Evolutionary conservation across 331 rosid species (phyloP), one percentile per base, ranked within the genome.

Genomic region (Quercus lobata): DNA sequence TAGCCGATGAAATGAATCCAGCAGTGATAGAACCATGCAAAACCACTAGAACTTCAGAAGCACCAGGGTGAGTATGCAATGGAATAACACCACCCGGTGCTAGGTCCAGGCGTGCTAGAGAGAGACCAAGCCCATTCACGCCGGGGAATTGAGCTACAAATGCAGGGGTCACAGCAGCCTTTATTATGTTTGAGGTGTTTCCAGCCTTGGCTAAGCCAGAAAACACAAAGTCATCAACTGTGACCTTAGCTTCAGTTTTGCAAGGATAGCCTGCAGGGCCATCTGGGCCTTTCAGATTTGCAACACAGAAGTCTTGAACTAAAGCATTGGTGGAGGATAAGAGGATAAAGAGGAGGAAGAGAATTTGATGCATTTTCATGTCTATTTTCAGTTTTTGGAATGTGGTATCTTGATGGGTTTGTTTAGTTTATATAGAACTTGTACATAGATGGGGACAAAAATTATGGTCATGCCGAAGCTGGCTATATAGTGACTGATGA

Each of bases 51-150:
- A 91, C 75, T 69, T 94, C 97, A 32, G 85, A 81, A 18, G 97
- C 98, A 32, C 84, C 93, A 0, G 97, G 97, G 58, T 94, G 97
- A 3, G 97, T 92, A 84, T 94, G 98, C 0, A 94, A 53, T 30
- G 98, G 98, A 60, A 94, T 87, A n/a, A 94, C 98, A 16, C 97
- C 98, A 1, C 71, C 72, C 3, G 91, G 88, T 4, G 80, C 93
- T 3, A 94, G 57, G 89, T 94, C 98, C 5, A 94, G 72, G 82
- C 97, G 74, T 32, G 87, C 91, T 0, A 86, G 69, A 0, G 98
- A 94, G 58, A 92, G 61, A 2, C 92, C 98, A 7, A 92, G 94
- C 6, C 97, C 94, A 27, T 94, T 94, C 1, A 94, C 69, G 5
- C 88, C 97, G 0, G 97, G 94, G 53, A 87, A 92, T 58, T 94